A percentile compares a stretch with the other conserved stretches of the same genome.
phyloP scores from a whole-genome alignment of 2,329 filamentous ascomycete genomes.

The Cordyceps cicadae region DNA sequence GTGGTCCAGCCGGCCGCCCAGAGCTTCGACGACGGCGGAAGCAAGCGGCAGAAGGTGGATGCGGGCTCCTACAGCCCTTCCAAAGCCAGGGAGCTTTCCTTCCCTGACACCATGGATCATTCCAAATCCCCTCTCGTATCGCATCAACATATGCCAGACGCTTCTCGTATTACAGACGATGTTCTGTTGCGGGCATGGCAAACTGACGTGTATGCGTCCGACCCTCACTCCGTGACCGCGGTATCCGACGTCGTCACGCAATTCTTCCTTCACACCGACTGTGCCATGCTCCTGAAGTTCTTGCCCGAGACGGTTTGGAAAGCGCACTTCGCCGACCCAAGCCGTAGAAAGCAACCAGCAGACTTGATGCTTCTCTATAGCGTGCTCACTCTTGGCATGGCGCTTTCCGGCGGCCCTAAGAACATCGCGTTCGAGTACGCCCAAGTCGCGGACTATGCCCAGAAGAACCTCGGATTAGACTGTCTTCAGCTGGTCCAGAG shows the following conservation, averaged over 20 bases:
- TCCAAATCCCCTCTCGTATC: conserved; percentile 28
- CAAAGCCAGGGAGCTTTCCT: conserved; percentile 23
- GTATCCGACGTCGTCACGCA: conserved; percentile 31
- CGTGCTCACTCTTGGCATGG: conserved; percentile 31
- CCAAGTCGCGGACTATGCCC: conserved; percentile 49
- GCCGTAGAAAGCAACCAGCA: conserved; percentile 31
- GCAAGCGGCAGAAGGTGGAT: conserved; percentile 42
- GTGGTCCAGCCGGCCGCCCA: neutral
- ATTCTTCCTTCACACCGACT: conserved; percentile 35
- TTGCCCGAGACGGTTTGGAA: conserved; percentile 33
- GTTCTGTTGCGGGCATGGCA: conserved; percentile 41
- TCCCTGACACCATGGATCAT: conserved; percentile 28
- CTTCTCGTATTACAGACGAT: conserved; percentile 42
- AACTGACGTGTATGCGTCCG: conserved; percentile 39
- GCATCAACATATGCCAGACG: conserved; percentile 29
- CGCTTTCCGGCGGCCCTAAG: conserved; percentile 30
- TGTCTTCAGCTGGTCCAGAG: conserved; percentile 58
- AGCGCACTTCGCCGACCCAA: conserved; percentile 27
- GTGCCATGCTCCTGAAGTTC: conserved; percentile 33
- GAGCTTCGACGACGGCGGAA: neutral
- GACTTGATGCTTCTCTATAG: conserved; percentile 40
- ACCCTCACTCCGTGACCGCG: conserved; percentile 32
- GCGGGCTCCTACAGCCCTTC: conserved; percentile 37
- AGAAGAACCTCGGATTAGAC: conserved; percentile 22
- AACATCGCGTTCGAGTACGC: conserved; percentile 32